Evolutionary conservation across 352 stramenopile genomes (phyloP), one percentile per base, ranked within the genome.

Genomic region (Pythium diclinum): DNA sequence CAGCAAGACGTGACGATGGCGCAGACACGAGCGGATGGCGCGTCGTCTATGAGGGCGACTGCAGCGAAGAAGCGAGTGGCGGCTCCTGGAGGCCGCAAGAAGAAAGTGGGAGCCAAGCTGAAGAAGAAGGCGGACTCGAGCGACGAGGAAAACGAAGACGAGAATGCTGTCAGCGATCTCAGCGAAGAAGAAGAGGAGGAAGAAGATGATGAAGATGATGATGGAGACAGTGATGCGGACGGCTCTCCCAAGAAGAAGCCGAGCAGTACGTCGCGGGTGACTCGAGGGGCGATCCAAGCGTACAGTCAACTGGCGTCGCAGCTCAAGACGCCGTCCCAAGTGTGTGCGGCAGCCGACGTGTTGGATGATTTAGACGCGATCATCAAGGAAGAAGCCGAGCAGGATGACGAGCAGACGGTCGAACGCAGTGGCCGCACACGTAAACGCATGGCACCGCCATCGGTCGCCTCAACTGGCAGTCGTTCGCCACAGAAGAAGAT

Each of bases 291-390:
- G 0, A 53, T 77, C 11, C 48, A 76, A 19, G 77, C 73, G 6
- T 85, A 83, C 60, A 78, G 60, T 28, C 65, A 80, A 38, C 42
- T 85, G 11, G 65, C 71, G 13, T 42, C 61, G 0, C 53, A 64
- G 32, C n/a, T 75, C 33, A 67, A 55, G 2, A 61, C 23, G 19
- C 55, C 47, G 14, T 81, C 73, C 28, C 66, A 84, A 59, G 74
- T 82, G n/a, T 75, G 66, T 46, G 73, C 68, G 14, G 74, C 69
- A 0, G 69, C 79, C 21, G 75, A 88, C 34, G 56, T 85, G 21
- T 21, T 85, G 33, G 71, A 68, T 2, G 72, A 75, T 65, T 61
- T 88, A 32, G 77, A 83, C 47, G 69, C 68, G 10, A 75, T 88
- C 51, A 75, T 86, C 49, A 69, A 76, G 25, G 47, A 61, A 14